Evolutionary conservation across 2,329 filamentous ascomycete genomes (phyloP).

Genomic region (Trichoderma koningiopsis): DNA sequence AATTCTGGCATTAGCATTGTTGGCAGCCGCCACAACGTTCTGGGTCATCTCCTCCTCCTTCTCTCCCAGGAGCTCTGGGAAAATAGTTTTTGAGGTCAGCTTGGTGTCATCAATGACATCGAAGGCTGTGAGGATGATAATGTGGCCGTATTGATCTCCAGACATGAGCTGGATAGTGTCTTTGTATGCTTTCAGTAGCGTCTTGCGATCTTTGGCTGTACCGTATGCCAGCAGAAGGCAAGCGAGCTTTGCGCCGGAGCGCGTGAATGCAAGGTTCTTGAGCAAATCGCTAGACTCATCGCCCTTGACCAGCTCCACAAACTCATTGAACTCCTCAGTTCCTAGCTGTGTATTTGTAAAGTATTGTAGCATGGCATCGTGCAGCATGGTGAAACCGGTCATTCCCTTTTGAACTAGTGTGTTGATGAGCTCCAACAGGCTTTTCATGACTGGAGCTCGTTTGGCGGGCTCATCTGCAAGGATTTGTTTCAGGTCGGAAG

Average conservation of each 20-base stretch:
- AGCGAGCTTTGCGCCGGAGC: slow-evolving; percentile 79
- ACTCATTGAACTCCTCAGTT: slow-evolving; percentile 81
- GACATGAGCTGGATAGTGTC: slow-evolving; percentile 86
- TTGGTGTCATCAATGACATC: slow-evolving; percentile 96
- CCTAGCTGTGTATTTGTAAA: slow-evolving; percentile 78
- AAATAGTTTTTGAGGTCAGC: slow-evolving; percentile 79
- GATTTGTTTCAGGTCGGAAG: slow-evolving; percentile 72
- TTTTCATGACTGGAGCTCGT: slow-evolving; percentile 81
- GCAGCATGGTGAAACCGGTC: slow-evolving; percentile 95
- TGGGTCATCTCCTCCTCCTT: slow-evolving; percentile 63
- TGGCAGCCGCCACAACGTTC: slow-evolving; percentile 65
- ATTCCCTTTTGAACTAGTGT: slow-evolving; percentile 93
- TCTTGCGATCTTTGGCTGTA: slow-evolving; percentile 88
- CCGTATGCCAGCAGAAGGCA: slow-evolving; percentile 82
- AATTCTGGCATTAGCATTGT: slow-evolving; percentile 65
- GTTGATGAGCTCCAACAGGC: slow-evolving; percentile 84
- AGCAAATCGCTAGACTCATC: slow-evolving; percentile 88
- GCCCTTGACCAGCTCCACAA: slow-evolving; percentile 85
- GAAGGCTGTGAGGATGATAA: slow-evolving; percentile 80
- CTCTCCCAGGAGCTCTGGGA: slow-evolving; percentile 81
- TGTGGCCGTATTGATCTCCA: slow-evolving; percentile 74
- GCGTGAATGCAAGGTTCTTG: slow-evolving; percentile 96
- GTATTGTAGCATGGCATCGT: slow-evolving; percentile 98
- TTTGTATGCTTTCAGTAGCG: slow-evolving; percentile 85
- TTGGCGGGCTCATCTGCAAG: slow-evolving; percentile 80